Percentiles rank a stretch among this genome's conserved stretches.
Evolutionary conservation across 2,329 filamentous ascomycete species (phyloP).

Genomic region (Neodidymelliopsis sp.): DNA sequence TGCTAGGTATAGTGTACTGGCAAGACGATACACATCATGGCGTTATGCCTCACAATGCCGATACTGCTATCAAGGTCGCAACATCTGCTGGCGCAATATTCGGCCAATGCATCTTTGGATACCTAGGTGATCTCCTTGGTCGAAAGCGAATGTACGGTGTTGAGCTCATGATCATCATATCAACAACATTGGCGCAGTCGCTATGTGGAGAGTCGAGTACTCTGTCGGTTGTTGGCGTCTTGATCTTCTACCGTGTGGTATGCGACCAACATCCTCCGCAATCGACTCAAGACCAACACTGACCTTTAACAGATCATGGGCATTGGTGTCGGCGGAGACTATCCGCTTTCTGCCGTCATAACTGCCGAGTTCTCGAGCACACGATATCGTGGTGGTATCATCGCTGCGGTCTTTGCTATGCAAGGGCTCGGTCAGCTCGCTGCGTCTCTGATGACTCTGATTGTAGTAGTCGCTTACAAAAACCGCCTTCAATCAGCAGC

Average conservation of each 20-base stretch:
- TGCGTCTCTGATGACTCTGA: slow-evolving; percentile 78
- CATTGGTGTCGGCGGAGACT: slow-evolving; percentile 43
- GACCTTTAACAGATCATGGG: slow-evolving; percentile 41
- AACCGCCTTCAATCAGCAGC: slow-evolving; percentile 63
- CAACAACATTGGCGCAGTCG: slow-evolving; percentile 49
- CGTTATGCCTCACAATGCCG: slow-evolving; percentile 69
- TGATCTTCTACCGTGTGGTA: slow-evolving; percentile 50
- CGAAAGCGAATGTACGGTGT: slow-evolving; percentile 83
- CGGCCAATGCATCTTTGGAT: slow-evolving; percentile 76
- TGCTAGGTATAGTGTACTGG: slow-evolving; percentile 84
- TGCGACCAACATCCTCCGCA: not conserved
- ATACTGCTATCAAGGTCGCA: slow-evolving; percentile 85
- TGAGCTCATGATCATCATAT: slow-evolving; percentile 51
- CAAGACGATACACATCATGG: slow-evolving; percentile 54
- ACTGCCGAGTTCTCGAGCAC: slow-evolving; percentile 88
- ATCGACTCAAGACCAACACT: not conserved
- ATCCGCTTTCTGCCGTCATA: slow-evolving; percentile 82
- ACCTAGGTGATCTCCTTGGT: slow-evolving; percentile 76
- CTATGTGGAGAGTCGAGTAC: slow-evolving; percentile 46
- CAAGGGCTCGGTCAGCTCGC: slow-evolving; percentile 82
- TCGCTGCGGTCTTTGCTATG: slow-evolving; percentile 87
- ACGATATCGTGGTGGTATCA: slow-evolving; percentile 86
- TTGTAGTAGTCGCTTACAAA: slow-evolving; percentile 75
- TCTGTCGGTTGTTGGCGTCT: slow-evolving; percentile 48
- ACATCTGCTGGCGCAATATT: slow-evolving; percentile 85